Evolutionary conservation across 2,329 filamentous ascomycete species (phyloP).

Genomic region (Verticillium dahliae): DNA sequence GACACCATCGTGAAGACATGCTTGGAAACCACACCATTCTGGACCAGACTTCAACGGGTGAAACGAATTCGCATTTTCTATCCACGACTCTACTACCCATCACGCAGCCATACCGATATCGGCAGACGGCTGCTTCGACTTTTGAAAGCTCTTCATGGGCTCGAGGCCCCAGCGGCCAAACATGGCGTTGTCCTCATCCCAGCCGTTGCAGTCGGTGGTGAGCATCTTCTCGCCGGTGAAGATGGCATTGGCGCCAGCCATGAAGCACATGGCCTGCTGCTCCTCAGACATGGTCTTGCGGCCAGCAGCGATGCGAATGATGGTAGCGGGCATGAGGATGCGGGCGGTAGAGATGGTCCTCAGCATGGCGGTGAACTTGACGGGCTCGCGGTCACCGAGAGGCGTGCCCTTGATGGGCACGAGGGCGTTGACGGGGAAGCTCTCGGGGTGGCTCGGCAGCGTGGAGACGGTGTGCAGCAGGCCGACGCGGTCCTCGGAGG

Average conservation of each 20-base stretch:
- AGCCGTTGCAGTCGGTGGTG: conserved; percentile 85
- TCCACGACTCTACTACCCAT: background rate
- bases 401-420: conserved; percentile 90
- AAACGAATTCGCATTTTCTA: no score
- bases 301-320: conserved; percentile 81
- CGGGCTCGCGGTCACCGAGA: conserved; percentile 64
- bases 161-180: conserved; percentile 76
- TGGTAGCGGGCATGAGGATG: conserved; percentile 76
- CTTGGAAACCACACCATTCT: no score
- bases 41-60: no score
- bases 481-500: conserved; percentile 70
- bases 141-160: conserved; percentile 60
- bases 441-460: conserved; percentile 76
- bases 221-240: conserved; percentile 96
- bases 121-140: conserved; percentile 15
- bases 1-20: no score
- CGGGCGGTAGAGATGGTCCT: conserved; percentile 80
- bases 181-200: conserved; percentile 81
- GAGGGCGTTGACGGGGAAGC: conserved; percentile 84
- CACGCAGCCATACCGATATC: background rate
- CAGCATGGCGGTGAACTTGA: conserved; percentile 72
- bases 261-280: conserved; percentile 83
- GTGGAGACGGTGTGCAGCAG: conserved; percentile 78
- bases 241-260: conserved; percentile 88
- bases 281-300: conserved; percentile 80